Evolutionary conservation across 495 filamentous ascomycete species (phyloP).

Genomic region (Podospora sp.): DNA sequence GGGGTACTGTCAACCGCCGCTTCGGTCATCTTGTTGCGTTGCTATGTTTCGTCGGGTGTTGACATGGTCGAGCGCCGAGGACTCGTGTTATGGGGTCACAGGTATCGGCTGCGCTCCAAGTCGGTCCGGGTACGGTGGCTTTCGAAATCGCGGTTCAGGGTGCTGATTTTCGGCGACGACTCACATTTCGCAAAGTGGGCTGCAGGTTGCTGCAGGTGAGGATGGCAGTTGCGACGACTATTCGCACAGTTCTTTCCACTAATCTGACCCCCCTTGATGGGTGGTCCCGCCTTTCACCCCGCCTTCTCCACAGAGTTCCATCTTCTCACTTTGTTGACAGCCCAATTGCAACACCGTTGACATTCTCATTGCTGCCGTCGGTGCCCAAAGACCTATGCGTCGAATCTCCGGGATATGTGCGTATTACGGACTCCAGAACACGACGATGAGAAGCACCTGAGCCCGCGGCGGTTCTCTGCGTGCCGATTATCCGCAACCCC

Average conservation of each 20-base stretch:
- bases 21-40: conserved; percentile 50
- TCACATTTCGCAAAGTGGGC: conserved; percentile 36
- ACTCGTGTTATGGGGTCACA: conserved; percentile 20
- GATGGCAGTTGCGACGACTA: conserved; percentile 13
- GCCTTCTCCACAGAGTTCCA: neutral
- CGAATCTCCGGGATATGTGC: neutral
- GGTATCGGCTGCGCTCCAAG: conserved; percentile 9
- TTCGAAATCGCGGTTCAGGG: conserved; percentile 5
- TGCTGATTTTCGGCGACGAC: conserved; percentile 34
- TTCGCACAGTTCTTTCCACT: conserved; percentile 17
- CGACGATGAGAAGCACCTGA: neutral
- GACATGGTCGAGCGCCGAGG: conserved; percentile 33
- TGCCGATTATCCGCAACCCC: neutral
- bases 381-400: neutral
- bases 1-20: conserved; percentile 33
- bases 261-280: neutral
- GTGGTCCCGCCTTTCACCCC: conserved; percentile 2
- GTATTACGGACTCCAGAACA: neutral
- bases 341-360: neutral
- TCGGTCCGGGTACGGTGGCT: neutral
- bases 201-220: conserved; percentile 17
- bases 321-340: neutral
- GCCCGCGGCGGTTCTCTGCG: neutral
- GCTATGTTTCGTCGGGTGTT: conserved; percentile 34
- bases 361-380: neutral